Base-by-base conservation (phyloP, 441 rosid genomes). In the Metrosideros polymorpha region DNA sequence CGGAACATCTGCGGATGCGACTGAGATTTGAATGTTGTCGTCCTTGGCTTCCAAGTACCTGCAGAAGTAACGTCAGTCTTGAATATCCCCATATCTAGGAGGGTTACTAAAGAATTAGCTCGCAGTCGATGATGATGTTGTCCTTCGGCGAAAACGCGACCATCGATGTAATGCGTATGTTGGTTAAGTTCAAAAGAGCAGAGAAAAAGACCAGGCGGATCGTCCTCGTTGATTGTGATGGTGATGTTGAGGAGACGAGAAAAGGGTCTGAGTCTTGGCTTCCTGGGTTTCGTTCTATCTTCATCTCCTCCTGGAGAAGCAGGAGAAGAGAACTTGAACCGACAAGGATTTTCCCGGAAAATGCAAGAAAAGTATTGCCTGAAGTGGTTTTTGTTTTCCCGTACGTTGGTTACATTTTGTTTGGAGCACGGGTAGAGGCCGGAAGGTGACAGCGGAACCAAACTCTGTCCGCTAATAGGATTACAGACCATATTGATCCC, bases 271-370 rank as follows among this genome's bases (percentile, higher is more conserved):
- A 54, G 54, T 29, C 10, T 57, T 6, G 54, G 42, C 59, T 82
- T 83, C 85, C 77, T 47, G 87, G 84, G 85, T 90, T 92, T 84
- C 89, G 89, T 93, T 92, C 93, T 91, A 85, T 93, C 94, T 94
- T 96, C 99, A 94, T 95, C 95, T 96, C 97, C 93, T 95, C 97
- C 92, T 90, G 91, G 86, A 27, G 90, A 90, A 88, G 91, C 91
- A 91, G 89, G 90, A 54, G 83, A 19, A 45, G 52, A 85, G 84
- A 66, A 82, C 77, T 56, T 50, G 85, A 59, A 82, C 61, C 50
- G 30, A 77, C 32, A 75, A 54, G 50, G 85, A 50, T 42, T 50
- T 83, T 45, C 77, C 17, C 39, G 79, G 51, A 85, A 43, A 79
- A 22, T 66, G 77, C 27, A 2, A 66, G 77, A 66, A 66, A 66